Evolutionary conservation across 768 basidiomycete genomes (phyloP), one percentile per base, ranked within the genome.

Genomic region (Hygrophoropsis aurantiaca): DNA sequence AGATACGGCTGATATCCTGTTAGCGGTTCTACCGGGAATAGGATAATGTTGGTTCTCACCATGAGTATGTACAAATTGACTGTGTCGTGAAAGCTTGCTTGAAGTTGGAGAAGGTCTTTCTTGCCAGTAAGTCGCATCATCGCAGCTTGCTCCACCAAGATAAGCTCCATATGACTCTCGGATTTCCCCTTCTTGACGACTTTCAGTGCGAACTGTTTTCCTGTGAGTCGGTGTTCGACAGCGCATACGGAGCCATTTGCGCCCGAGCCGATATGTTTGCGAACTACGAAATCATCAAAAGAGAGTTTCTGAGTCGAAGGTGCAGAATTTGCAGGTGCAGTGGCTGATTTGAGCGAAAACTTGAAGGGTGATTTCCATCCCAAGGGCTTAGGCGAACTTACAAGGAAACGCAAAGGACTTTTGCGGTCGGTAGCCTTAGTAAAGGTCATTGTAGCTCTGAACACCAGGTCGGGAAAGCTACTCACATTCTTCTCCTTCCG

Each of bases 21-120:
- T 16, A 41, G 39, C 19, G 4, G n/a, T 35, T 16, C 13, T 19
- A 39, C 16, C 40, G 21, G 26, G n/a, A 15, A 13, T 11, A 37
- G 6, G 39, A 13, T 13, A 30, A 30, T 42, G n/a, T 11, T 11
- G 27, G n/a, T 10, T 46, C 52, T 50, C 25, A 51, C 52, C 24
- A 47, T 40, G 18, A 27, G 49, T 26, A 53, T 23, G 32, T 53
- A 53, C 19, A 46, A 50, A 32, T 40, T 46, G 1, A 18, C 49
- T 6, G 44, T 42, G n/a, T 53, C 52, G 23, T 51, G 52, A 41
- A 53, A 53, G 18, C 44, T 46, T 11, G 52, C 52, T 18, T 37
- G 39, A 4, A 53, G 30, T 41, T 51, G 52, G 33, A 42, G 26
- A 21, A 34, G 34, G 21, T 44, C 41, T 18, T 3, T n/a, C 32